Base-by-base conservation (phyloP, 768 basidiomycete species). In the Serendipita indica region DNA sequence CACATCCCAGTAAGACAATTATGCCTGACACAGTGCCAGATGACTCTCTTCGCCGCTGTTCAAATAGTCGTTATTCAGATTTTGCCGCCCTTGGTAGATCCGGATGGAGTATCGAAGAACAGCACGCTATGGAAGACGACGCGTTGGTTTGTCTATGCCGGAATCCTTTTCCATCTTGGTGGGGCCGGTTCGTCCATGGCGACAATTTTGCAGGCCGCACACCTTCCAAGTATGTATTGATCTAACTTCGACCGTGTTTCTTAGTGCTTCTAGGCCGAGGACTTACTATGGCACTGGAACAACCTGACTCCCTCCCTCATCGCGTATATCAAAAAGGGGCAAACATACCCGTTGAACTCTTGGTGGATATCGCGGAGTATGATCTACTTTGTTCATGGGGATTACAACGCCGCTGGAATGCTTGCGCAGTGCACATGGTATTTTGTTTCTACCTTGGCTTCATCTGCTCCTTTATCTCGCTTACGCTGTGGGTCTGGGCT, bases 31-130 rank as follows among this genome's bases (percentile, higher is more conserved):
- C 22, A 16, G 16, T 5, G n/a, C 10, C n/a, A 54, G 49, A 54
- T 54, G 49, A 16, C 49, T 54, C 49, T 54, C 30, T 30, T 54
- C 30, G 49, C 49, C 16, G 49, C 20, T 5, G 49, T 54, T 54
- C 49, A 54, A 27, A 30, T 54, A 16, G 30, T 18, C 7, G 20
- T 54, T 32, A 30, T 54, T 30, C 49, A 54, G 30, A 16, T 54
- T 10, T n/a, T 37, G n/a, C 35, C 35, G 35, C 35, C 35, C n/a
- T n/a, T n/a, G n/a, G 49, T 54, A 6, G 20, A n/a, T 27, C 49
- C 18, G 7, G 30, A 27, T 27, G 41, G 27, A 3, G n/a, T 25
- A n/a, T n/a, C 27, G 16, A 18, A n/a, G 20, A n/a, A 25, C n/a
- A 30, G n/a, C 49, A 28, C 22, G 49, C 18, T 30, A n/a, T 22